Evolutionary conservation across 768 basidiomycete species (phyloP), one percentile per base, ranked within the genome.

Genomic region (Russula griseocarnosa): DNA sequence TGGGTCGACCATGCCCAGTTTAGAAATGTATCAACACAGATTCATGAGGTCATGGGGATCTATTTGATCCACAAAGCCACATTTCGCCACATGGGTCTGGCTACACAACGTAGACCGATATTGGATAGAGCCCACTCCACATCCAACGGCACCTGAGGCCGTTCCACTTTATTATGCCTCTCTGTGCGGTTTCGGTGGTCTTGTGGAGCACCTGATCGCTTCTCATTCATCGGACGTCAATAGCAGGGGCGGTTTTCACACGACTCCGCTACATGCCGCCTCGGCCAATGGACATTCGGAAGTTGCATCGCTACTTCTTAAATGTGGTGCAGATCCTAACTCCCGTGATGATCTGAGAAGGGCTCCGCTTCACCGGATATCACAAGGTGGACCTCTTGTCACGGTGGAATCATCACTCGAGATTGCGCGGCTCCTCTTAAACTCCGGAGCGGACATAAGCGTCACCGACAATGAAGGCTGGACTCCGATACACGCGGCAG

Each of bases 81-180:
- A 56, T 49, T 60, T 65, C 30, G 22, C 55, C 0, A n/a, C 54
- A 9, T 65, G 63, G 63, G 20, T 61, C 22, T 65, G 63, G 63
- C 3, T 56, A 24, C 36, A 55, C 20, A 47, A 65, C 16, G 13
- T 56, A 0, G 59, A 65, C n/a, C 52, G 6, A 32, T 36, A 38
- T 32, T 65, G 59, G 63, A 6, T 18, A 11, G 14, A 38, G 11
- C 18, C 50, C 5, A 10, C 20, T 5, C 8, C 9, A 26, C 47
- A 24, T 22, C 58, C 63, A 28, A 26, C 20, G 13, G 22, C 1
- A 1, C 58, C 58, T 1, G 3, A 26, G 0, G 58, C 22, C 0
- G 14, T 1, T 7, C 58, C 63, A 0, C 16, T 65, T 8, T 65
- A 65, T n/a, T 65, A 60, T 44, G 63, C 54, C 0, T 47, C 40